phyloP scores from a whole-genome alignment of 345 rosid species.

The Mangifera indica region DNA sequence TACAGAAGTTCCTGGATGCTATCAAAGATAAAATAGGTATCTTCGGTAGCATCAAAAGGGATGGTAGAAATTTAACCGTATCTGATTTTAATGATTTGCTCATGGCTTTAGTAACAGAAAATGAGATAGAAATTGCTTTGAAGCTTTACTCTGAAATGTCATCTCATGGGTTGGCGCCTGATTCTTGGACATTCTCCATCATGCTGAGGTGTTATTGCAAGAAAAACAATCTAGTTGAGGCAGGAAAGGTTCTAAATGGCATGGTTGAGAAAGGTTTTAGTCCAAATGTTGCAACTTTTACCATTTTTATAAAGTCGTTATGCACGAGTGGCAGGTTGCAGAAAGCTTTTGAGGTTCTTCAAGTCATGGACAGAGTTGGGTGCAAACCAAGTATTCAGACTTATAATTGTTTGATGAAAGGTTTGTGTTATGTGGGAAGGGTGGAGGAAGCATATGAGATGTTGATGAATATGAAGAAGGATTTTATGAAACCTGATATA shows the following conservation, averaged over 20 bases:
- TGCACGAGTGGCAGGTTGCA: conserved; percentile 49
- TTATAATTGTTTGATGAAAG: conserved; percentile 62
- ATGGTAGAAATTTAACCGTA: conserved; percentile 23
- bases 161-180: conserved; percentile 32
- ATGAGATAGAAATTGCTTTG: conserved; percentile 39
- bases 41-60: conserved; percentile 24
- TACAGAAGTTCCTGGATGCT: conserved; percentile 4
- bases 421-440: conserved; percentile 67
- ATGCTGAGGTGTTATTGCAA: conserved; percentile 44
- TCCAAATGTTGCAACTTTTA: conserved; percentile 44
- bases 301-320: conserved; percentile 37
- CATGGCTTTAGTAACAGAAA: conserved; percentile 33
- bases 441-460: conserved; percentile 60
- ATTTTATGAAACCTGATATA: conserved; percentile 38
- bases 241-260: conserved; percentile 36
- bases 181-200: conserved; percentile 44
- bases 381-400: conserved; percentile 44
- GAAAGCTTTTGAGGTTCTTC: conserved; percentile 47
- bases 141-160: conserved; percentile 30
- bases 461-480: conserved; percentile 38
- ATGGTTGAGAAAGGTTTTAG: conserved; percentile 39
- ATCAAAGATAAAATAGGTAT: conserved; percentile 23
- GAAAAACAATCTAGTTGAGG: conserved; percentile 41
- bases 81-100: conserved; percentile 39
- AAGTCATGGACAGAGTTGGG: conserved; percentile 37